Conservation (phyloP, 192 early-diverging fungal genomes). For the Radiomyces spectabilis region DNA sequence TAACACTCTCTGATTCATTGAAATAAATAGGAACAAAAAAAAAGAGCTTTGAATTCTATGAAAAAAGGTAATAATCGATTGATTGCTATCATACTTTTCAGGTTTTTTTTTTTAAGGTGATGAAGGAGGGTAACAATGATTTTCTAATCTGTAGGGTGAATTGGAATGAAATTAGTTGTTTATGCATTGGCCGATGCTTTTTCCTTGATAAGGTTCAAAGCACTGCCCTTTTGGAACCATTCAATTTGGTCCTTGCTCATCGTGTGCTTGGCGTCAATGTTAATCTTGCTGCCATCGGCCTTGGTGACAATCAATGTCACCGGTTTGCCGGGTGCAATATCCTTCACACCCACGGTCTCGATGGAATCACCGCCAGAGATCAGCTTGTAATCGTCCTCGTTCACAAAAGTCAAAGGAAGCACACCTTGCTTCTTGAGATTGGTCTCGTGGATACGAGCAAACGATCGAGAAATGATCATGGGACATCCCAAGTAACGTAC, state of each 20-base stretch:
- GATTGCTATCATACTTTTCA: no score
- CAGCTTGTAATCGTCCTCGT: conserved; percentile 80
- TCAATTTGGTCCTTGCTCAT: conserved; percentile 87
- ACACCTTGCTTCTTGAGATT: conserved; percentile 99
- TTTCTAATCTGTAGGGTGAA: not conserved
- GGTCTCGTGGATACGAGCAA: conserved; percentile 99
- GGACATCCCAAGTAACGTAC: conserved; percentile 81
- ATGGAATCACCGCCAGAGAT: conserved; percentile 60
- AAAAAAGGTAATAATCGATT: no score
- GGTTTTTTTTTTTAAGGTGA: no score
- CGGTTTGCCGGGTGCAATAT: conserved; percentile 50
- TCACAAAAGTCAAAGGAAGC: conserved; percentile 84
- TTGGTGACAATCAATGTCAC: conserved; percentile 54
- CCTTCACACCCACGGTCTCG: conserved; percentile 58
- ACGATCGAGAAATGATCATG: conserved; percentile 80
- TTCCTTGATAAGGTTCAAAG: conserved; percentile 74
- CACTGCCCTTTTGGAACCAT: conserved; percentile 90
- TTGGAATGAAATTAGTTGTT: not conserved
- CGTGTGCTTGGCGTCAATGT: conserved; percentile 71
- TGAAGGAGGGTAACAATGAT: not conserved
- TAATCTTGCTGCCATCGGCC: conserved; percentile 43
- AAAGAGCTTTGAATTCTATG: not conserved
- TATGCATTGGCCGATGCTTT: conserved; percentile 9
- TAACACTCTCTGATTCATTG: no score
- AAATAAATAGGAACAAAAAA: not conserved